A percentile compares a stretch with the other conserved stretches of the same genome.
phyloP scores from a whole-genome alignment of 345 rosid genomes.

The Heritiera fomes region DNA sequence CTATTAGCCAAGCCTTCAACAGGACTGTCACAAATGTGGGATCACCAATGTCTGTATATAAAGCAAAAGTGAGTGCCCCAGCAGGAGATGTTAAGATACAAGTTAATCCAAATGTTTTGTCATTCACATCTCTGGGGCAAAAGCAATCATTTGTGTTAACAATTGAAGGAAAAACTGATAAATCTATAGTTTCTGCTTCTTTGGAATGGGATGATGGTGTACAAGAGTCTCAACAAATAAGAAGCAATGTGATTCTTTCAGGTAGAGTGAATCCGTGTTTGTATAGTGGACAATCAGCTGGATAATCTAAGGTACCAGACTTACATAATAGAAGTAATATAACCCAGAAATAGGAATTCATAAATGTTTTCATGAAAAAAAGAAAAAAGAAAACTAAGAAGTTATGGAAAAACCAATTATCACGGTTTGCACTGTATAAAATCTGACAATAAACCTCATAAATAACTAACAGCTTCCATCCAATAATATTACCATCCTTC shows the following conservation, averaged over 20 bases:
- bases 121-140: constrained; percentile 26
- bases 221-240: constrained; percentile 3
- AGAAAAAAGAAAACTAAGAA: no score
- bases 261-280: no score
- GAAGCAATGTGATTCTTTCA: no score
- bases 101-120: constrained; percentile 29
- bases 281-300: no score
- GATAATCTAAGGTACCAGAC: no score
- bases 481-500: not conserved
- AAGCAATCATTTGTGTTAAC: constrained; percentile 26
- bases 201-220: constrained; percentile 39
- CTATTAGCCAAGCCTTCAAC: constrained; percentile 20
- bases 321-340: no score
- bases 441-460: constrained; percentile 3
- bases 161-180: constrained; percentile 19
- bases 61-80: constrained; percentile 16
- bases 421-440: not conserved
- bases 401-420: no score
- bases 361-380: no score
- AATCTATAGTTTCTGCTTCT: constrained; percentile 29
- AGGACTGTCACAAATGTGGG: constrained; percentile 48
- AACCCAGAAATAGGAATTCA: no score
- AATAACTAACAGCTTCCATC: not conserved
- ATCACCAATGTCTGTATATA: constrained; percentile 26
- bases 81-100: constrained; percentile 23